A percentile compares a stretch with the other conserved stretches of the same genome.
These are phyloP conservation scores for Penicillium sp. DNA, from an alignment of 2,329 filamentous ascomycete species.

Conservation along the genomic window DNA sequence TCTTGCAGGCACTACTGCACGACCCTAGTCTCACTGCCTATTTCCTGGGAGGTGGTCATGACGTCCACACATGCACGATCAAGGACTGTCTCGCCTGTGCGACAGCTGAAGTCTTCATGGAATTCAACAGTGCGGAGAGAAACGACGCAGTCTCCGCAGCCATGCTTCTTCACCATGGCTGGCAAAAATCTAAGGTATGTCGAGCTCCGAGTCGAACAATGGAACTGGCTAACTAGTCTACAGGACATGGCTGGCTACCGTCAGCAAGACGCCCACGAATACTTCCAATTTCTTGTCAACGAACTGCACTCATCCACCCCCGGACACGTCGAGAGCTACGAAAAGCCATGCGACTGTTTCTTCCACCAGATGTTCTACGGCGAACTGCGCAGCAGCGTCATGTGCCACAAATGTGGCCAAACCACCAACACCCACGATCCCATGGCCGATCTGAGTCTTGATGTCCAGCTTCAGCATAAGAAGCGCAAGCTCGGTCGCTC, in stretches of 20 bases:
- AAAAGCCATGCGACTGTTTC: constrained; percentile 72
- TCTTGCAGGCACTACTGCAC: constrained; percentile 88
- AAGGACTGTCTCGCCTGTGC: constrained; percentile 59
- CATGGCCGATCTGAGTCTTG: constrained; percentile 85
- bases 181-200: constrained; percentile 50
- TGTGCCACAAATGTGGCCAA: constrained; percentile 82
- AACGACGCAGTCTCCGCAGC: constrained; percentile 88
- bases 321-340: constrained; percentile 61
- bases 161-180: constrained; percentile 67
- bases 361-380: constrained; percentile 94
- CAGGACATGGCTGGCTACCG: constrained; percentile 81
- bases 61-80: constrained; percentile 64
- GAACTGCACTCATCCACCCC: constrained; percentile 79
- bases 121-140: constrained; percentile 60
- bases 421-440: constrained; percentile 80
- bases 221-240: constrained; percentile 3
- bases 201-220: background rate
- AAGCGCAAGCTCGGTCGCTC: constrained; percentile 43
- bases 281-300: constrained; percentile 92
- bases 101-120: constrained; percentile 61
- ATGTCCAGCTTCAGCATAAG: constrained; percentile 72
- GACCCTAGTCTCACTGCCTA: constrained; percentile 89
- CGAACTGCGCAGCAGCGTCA: constrained; percentile 84
- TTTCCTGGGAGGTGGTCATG: constrained; percentile 88
- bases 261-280: constrained; percentile 96